These are phyloP conservation scores for Mortierella hygrophila DNA, from an alignment of 192 early-diverging fungal species.

Conservation along the genomic window DNA sequence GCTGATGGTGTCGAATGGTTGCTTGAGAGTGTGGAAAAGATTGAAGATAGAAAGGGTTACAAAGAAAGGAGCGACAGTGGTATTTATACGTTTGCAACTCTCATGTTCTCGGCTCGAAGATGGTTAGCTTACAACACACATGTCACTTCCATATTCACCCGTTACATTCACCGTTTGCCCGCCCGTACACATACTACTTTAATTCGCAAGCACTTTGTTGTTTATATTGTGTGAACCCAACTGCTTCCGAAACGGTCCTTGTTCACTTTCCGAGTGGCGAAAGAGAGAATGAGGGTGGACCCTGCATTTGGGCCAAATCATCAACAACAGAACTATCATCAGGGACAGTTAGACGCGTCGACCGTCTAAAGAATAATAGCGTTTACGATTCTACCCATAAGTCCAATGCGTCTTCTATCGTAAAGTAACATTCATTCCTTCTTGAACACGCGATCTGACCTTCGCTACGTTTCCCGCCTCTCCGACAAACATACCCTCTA, in stretches of 20 bases:
- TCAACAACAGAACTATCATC: not conserved
- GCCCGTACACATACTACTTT: not conserved
- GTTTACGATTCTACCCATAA: too few relatives aligned
- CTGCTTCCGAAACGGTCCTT: not conserved
- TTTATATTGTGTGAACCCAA: not conserved
- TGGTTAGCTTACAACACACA: too few relatives aligned
- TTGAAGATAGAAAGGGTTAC: not conserved
- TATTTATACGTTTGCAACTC: not conserved
- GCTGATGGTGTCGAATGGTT: not conserved
- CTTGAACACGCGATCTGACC: too few relatives aligned
- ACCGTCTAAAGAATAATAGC: not conserved
- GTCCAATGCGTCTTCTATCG: not conserved
- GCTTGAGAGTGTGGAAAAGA: not conserved
- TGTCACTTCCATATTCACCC: too few relatives aligned
- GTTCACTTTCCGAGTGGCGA: not conserved
- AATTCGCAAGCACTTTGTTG: not conserved
- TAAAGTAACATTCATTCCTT: not conserved
- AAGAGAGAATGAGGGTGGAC: not conserved
- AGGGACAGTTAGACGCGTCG: not conserved
- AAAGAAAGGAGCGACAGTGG: not conserved
- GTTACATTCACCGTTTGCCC: not conserved
- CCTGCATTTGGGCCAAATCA: slow-evolving; percentile 1
- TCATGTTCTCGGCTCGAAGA: not conserved
- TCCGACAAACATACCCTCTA: too few relatives aligned
- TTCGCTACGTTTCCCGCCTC: too few relatives aligned